phyloP scores from a whole-genome alignment of 192 early-diverging fungal genomes.

The Pilobolus umbonatus region DNA sequence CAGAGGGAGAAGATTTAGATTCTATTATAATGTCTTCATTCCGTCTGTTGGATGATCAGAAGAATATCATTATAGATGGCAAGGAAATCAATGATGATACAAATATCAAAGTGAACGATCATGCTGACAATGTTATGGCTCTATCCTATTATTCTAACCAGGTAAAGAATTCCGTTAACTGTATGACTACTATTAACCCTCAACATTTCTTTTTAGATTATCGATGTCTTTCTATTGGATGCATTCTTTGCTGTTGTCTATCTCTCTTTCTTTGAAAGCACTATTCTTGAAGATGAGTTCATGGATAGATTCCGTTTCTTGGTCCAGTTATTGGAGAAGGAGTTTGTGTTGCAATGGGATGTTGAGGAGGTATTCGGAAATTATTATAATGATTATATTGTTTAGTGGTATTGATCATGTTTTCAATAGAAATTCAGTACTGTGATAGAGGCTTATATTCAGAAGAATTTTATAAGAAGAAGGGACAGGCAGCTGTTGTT shows the following conservation, averaged over 20 bases:
- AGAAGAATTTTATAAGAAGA: conserved; percentile 6
- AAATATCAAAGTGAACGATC: conserved; percentile 32
- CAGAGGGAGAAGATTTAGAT: conserved; percentile 34
- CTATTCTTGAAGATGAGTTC: conserved; percentile 22
- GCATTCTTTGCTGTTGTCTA: conserved; percentile 35
- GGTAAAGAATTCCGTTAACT: no score
- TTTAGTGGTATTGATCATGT: neutral
- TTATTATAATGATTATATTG: neutral
- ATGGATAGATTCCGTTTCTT: conserved; percentile 34
- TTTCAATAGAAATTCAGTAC: conserved; percentile 20
- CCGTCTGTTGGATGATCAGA: conserved; percentile 23
- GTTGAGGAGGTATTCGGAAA: no score
- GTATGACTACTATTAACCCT: no score
- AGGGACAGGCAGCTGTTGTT: conserved; percentile 6
- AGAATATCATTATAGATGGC: conserved; percentile 34
- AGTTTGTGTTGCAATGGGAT: conserved; percentile 32
- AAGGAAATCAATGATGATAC: conserved; percentile 34
- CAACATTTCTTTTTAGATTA: no score
- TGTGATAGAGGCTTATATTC: conserved; percentile 12
- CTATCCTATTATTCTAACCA: conserved; percentile 37
- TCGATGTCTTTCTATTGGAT: conserved; percentile 28
- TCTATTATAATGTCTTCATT: conserved; percentile 25
- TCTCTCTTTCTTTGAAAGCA: conserved; percentile 21
- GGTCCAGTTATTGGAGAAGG: conserved; percentile 29
- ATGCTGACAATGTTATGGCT: conserved; percentile 37